Evolutionary conservation across 2,329 filamentous ascomycete species (phyloP), one percentile per base, ranked within the genome.

Genomic region (Nakataea oryzae): DNA sequence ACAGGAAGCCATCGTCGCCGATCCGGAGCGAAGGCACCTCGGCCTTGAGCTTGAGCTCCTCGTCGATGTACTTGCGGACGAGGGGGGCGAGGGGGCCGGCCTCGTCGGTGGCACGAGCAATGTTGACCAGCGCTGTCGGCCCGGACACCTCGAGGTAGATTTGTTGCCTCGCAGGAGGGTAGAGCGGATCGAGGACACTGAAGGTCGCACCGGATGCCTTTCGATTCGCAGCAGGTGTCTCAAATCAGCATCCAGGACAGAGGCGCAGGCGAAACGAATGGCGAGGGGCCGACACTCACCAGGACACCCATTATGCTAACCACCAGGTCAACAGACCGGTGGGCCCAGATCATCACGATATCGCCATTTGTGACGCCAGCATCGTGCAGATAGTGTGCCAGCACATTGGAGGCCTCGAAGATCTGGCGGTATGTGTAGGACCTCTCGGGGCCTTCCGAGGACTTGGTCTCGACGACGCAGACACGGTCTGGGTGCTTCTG

Each of bases 301-400:
- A 85, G 71, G 27, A 81, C 82, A 64, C 92, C 93, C 90, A 96
- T 96, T 61, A 92, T 86, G 47, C 88, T 90, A 58, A 78, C 70
- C 56, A 85, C 78, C 14, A 86, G 73, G 30, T 85, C 81, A 41
- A 96, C 92, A 29, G 86, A 86, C 63, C 93, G 86, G 74, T 96
- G 84, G 62, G 91, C 91, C 71, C 87, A 97, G 65, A 95, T 90
- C 90, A 96, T 96, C 69, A 96, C 91, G 2, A 96, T 92, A 71
- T 97, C 92, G 11, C 91, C 92, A 67, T 86, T 80, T 63, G 86
- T 80, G 65, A 91, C 80, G 63, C 93, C 92, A 69, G 86, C 81
- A 60, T 87, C 80, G 61, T 89, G 83, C 26, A 97, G 81, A 70
- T 96, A 84, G 74, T 96, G 86, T 27, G 91, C 90, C 8, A 97